Evolutionary conservation across 345 rosid genomes (phyloP).

Genomic region (Litchi chinensis): DNA sequence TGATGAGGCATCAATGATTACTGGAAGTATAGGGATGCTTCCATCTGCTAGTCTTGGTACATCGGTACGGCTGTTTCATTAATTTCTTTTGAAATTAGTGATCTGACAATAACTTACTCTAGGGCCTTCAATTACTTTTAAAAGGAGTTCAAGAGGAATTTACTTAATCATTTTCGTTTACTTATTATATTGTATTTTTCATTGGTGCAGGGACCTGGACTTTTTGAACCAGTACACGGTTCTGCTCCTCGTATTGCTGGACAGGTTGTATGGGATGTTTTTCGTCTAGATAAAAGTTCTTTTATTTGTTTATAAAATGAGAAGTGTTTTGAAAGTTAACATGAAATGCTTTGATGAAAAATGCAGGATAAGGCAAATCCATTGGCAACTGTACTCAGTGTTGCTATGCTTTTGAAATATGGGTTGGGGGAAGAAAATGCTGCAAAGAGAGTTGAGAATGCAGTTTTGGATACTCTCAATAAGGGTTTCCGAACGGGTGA

Average conservation of each 20-base stretch:
- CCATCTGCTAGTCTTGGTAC: conserved; percentile 98
- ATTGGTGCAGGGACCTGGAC: conserved; percentile 84
- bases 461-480: conserved; percentile 75
- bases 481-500: conserved; percentile 90
- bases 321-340: not conserved
- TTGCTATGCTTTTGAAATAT: conserved; percentile 96
- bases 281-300: not conserved
- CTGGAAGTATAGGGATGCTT: conserved; percentile 99
- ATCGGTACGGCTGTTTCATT: conserved; percentile 43
- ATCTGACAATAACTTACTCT: not conserved
- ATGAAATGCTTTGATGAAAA: conserved; percentile 20
- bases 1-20: conserved; percentile 97
- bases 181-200: not conserved
- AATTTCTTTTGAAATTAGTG: not conserved
- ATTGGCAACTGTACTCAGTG: conserved; percentile 87
- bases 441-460: conserved; percentile 86
- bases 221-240: conserved; percentile 97
- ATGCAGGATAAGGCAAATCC: conserved; percentile 96
- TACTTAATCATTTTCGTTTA: not conserved
- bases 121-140: not conserved
- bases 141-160: not conserved
- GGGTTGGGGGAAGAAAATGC: conserved; percentile 85
- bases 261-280: conserved; percentile 57
- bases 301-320: not conserved
- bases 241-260: conserved; percentile 99